These are phyloP conservation scores for Trichoderma atrobrunneum DNA, from an alignment of 2,329 filamentous ascomycete species.

Conservation along the genomic window DNA sequence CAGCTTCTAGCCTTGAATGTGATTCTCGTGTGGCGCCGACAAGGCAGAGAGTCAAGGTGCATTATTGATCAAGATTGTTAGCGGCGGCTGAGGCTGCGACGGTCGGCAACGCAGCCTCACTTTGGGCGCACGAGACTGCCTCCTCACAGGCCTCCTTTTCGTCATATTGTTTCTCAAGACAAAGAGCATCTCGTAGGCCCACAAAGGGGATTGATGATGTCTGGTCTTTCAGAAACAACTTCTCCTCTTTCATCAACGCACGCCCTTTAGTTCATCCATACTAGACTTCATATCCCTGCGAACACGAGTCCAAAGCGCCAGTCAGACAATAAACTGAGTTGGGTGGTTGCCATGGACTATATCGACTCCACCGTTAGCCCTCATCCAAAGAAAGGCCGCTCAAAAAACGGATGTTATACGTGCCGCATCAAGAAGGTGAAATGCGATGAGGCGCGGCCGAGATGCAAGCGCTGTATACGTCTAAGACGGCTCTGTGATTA, in stretches of 20 bases:
- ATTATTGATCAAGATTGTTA: neutral
- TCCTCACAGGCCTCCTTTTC: neutral
- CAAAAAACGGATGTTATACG: conserved; percentile 28
- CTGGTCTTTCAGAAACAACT: neutral
- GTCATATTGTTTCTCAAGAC: neutral
- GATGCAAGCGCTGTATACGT: conserved; percentile 29
- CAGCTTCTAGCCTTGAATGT: neutral
- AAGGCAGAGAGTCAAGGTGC: neutral
- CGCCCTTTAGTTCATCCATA: neutral
- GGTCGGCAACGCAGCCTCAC: conserved; percentile 8
- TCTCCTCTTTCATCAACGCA: neutral
- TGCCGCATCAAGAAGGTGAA: conserved; percentile 34
- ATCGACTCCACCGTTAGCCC: neutral
- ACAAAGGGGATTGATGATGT: neutral
- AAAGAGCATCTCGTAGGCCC: neutral
- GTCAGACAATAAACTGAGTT: neutral
- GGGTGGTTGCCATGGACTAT: neutral
- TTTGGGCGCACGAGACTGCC: neutral
- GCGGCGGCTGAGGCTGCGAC: conserved; percentile 14
- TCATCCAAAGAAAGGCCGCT: conserved; percentile 21
- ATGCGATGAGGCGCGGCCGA: conserved; percentile 30
- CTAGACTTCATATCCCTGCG: neutral
- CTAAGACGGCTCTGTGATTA: conserved; percentile 31
- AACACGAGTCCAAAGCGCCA: neutral
- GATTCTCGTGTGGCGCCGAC: neutral